Evolutionary conservation across 345 rosid genomes (phyloP), one percentile per base, ranked within the genome.

Genomic region (Carallia brachiata): DNA sequence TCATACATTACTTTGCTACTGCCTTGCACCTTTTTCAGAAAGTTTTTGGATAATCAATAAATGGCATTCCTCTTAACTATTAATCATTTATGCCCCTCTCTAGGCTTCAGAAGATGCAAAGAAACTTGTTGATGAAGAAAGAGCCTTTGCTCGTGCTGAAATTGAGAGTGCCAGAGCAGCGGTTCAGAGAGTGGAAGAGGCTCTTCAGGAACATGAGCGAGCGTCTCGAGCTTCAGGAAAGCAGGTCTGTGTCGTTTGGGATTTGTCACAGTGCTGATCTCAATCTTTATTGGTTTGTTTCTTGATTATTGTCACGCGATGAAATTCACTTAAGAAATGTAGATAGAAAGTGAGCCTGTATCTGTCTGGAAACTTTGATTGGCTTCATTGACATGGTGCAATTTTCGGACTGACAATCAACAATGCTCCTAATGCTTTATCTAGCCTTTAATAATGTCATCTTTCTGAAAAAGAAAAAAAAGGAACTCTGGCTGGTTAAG

Each of bases 101-200:
- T 81, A 96, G 99, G 99, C 99, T 48, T 92, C 99, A 37, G 90
- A 90, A 75, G 97, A 96, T 89, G 99, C 98, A 55, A 95, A 90
- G 86, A 92, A 79, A 77, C 93, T 95, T 65, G 94, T 92, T 6
- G 95, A 96, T 39, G 93, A 87, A 86, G 99, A 96, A 84, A 86
- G 98, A 80, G 89, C 94, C 61, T 85, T 88, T 87, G 98, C 99
- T 52, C 97, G 96, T 69, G 86, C 87, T 69, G 98, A 96, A 87
- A 96, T 96, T 72, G 98, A 96, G 68, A 85, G 78, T 79, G 99
- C 99, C n/a, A 92, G 97, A 81, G 95, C 96, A 37, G 94, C 97
- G 65, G 98, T 92, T 63, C 97, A 90, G 78, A 92, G 94, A 82
- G 98, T 96, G 62, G 99, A 96, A 88, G 96, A 90, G 72, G 96